Base-by-base conservation (phyloP, 2,329 filamentous ascomycete genomes). In the Alternaria tenuissima region DNA sequence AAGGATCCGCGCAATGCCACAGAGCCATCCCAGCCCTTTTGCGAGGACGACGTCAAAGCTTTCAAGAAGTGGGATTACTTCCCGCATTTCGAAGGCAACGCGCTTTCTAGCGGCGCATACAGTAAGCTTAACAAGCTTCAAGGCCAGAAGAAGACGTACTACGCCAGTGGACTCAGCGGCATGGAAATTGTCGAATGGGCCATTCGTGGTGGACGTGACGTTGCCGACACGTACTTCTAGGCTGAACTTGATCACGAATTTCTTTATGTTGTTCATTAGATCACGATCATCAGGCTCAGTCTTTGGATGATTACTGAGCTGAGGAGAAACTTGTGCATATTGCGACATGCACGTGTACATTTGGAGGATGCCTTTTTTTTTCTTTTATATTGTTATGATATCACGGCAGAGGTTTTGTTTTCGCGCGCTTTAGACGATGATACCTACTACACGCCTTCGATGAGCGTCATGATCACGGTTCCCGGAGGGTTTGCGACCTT, bases 41-140 rank as follows among this genome's bases (percentile, higher is more conserved):
- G 30, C 26, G 46, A 68, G 4, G 51, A 56, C 28, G 70, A 77
- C 44, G 66, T 79, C 48, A 72, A 69, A 39, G 76, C 71, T 1
- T 79, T 79, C 63, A 67, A 63, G 28, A 79, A 79, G 54, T 78
- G 76, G 76, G 76, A 79, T 22, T 79, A 79, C 56, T 78, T 79
- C 48, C 76, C 76, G 9, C 76, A 79, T 52, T 78, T 78, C 38
- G 73, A 70, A 39, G 63, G 62, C 28, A 61, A 71, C 38, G 65
- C 72, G 2, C 62, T 79, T 18, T 59, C 53, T 32, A 61, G 67
- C 5, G 75, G 72, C 5, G 70, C 69, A 1, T 79, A 79, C 47
- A 63, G 48, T 2, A 75, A 73, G 55, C 64, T 75, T n/a, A 76
- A 77, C 14, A 43, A 56, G 9, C 64, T 79, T n/a, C 76, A 79